Evolutionary conservation across 2,329 filamentous ascomycete genomes (phyloP).

Genomic region (Aspergillus neoniger): DNA sequence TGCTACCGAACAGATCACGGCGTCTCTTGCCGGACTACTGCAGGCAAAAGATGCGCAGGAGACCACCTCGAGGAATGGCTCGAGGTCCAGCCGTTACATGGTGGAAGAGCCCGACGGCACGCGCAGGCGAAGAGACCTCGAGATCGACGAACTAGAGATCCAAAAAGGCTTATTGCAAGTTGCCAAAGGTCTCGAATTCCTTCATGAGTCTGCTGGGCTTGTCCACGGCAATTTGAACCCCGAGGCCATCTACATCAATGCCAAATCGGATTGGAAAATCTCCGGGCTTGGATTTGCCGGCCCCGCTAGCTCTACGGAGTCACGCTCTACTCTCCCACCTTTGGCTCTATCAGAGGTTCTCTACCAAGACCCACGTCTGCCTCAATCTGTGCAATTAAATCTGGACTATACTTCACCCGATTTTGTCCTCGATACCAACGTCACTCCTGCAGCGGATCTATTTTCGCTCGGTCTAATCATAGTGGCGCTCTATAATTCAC

Average conservation of each 20-base stretch:
- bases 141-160: constrained; percentile 95
- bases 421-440: constrained; percentile 86
- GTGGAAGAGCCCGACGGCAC: constrained; percentile 76
- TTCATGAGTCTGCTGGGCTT: constrained; percentile 91
- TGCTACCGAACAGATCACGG: constrained; percentile 86
- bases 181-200: constrained; percentile 89
- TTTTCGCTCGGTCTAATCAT: constrained; percentile 90
- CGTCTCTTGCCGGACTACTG: constrained; percentile 79
- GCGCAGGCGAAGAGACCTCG: constrained; percentile 73
- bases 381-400: constrained; percentile 79
- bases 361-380: constrained; percentile 81
- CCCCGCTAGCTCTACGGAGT: constrained; percentile 73
- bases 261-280: constrained; percentile 98
- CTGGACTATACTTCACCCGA: constrained; percentile 94
- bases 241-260: constrained; percentile 89
- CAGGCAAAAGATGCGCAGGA: constrained; percentile 90
- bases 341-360: constrained; percentile 81
- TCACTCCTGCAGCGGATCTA: constrained; percentile 83
- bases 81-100: constrained; percentile 75
- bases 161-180: constrained; percentile 94
- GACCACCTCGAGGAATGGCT: constrained; percentile 65
- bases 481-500: constrained; percentile 90
- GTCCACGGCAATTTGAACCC: constrained; percentile 95
- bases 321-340: constrained; percentile 73
- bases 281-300: constrained; percentile 90